Percentiles rank a stretch among this genome's conserved stretches.
Evolutionary conservation across 225 moss, liverwort and hornwort genomes (phyloP).

Genomic region (Polytrichum commune): DNA sequence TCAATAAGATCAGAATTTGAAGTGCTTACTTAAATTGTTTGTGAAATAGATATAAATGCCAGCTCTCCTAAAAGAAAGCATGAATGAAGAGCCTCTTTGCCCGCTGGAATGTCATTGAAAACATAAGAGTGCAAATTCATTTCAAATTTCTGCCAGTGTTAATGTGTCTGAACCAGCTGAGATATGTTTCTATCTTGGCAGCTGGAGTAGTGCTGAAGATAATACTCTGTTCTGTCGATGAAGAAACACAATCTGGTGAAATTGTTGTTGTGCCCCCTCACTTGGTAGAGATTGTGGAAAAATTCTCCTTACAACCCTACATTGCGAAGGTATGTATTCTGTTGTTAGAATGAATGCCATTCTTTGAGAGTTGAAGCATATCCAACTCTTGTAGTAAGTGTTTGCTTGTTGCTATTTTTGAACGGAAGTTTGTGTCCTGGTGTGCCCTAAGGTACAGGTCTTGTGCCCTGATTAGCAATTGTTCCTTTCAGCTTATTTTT

Average conservation of each 20-base stretch:
- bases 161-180: not conserved
- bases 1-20: not conserved
- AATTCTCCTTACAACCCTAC: slow-evolving; percentile 66
- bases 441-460: no score
- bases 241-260: slow-evolving; percentile 26
- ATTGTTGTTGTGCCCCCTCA: slow-evolving; percentile 44
- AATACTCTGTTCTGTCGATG: slow-evolving; percentile 57
- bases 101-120: no score
- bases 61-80: no score
- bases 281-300: slow-evolving; percentile 65
- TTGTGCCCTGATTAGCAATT: no score
- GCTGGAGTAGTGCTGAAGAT: slow-evolving; percentile 65
- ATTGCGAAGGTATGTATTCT: slow-evolving; percentile 46
- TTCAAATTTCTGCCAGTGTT: not conserved
- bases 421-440: no score
- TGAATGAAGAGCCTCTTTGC: no score
- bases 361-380: not conserved
- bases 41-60: not conserved
- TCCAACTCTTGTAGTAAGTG: not conserved
- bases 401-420: no score
- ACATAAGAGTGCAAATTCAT: no score
- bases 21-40: not conserved
- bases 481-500: not conserved
- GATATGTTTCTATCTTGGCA: slow-evolving; percentile 14
- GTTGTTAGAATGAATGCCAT: not conserved